Percentiles rank a stretch among this genome's conserved stretches.
These are phyloP conservation scores for Buxus sempervirens DNA, from an alignment of 164 flowering plant species.

Conservation along the genomic window DNA sequence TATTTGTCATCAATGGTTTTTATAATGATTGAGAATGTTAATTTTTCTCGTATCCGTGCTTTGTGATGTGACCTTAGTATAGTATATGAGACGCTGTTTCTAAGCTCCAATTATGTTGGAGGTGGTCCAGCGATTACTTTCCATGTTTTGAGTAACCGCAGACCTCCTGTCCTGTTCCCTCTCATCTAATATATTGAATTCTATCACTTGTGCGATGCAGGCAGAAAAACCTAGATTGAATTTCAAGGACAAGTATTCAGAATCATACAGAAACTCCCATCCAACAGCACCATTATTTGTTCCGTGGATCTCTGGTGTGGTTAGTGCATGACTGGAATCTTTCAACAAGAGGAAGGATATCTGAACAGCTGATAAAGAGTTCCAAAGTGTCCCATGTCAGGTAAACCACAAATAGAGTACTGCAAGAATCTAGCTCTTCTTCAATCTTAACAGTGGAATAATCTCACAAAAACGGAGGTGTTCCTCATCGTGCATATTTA, in stretches of 20 bases:
- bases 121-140: too few species aligned
- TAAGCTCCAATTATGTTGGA: too few species aligned
- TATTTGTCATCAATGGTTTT: too few species aligned
- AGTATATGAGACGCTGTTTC: too few species aligned
- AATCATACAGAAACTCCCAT: constrained; percentile 70
- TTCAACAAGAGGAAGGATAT: constrained; percentile 2
- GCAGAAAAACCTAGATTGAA: constrained; percentile 58
- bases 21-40: too few species aligned
- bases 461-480: not conserved
- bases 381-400: not conserved
- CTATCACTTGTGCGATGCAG: constrained; percentile 40
- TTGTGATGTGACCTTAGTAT: too few species aligned
- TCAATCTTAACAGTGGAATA: constrained; percentile 4
- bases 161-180: not conserved
- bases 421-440: constrained; percentile 2
- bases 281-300: constrained; percentile 74
- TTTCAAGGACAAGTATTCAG: constrained; percentile 75
- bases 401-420: constrained; percentile 3
- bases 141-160: not conserved
- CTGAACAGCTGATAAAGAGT: not conserved
- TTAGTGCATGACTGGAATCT: constrained; percentile 30
- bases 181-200: not conserved
- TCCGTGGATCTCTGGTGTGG: constrained; percentile 89
- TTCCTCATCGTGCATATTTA: not conserved
- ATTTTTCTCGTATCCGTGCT: too few species aligned